Conservation (phyloP, 108 stramenopile species). For the Heterococcus sp. region DNA sequence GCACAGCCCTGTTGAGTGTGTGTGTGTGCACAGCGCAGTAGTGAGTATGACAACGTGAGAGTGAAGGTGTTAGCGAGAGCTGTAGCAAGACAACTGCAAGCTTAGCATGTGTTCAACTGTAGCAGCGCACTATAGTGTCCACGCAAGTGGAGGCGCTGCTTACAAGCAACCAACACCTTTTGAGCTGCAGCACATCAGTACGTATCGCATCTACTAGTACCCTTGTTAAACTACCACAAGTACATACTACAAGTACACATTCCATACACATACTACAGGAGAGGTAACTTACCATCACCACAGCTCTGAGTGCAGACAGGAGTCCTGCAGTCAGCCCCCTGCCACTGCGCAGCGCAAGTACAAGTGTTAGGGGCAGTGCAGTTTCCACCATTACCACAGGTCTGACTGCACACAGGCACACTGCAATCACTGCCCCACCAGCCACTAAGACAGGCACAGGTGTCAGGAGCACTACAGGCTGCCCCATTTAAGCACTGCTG, state of each 20-base stretch:
- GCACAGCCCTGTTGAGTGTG: too few relatives aligned
- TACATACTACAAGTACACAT: neutral
- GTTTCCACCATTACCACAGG: slow-evolving; percentile 85
- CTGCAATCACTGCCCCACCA: slow-evolving; percentile 86
- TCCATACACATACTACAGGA: neutral
- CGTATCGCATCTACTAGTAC: neutral
- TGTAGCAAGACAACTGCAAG: too few relatives aligned
- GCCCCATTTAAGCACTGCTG: slow-evolving; percentile 73
- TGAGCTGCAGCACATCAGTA: neutral
- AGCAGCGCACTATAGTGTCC: too few relatives aligned
- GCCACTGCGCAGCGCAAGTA: slow-evolving; percentile 69
- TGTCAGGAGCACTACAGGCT: slow-evolving; percentile 72
- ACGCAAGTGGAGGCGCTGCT: too few relatives aligned
- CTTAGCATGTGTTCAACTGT: too few relatives aligned
- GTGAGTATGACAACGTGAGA: too few relatives aligned
- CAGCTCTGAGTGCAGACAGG: slow-evolving; percentile 72
- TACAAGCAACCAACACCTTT: neutral
- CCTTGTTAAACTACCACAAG: too few relatives aligned
- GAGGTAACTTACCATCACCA: slow-evolving; percentile 48
- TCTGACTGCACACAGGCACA: slow-evolving; percentile 76
- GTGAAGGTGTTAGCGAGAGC: too few relatives aligned
- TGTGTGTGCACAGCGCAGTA: too few relatives aligned
- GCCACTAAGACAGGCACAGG: slow-evolving; percentile 67
- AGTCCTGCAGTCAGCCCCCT: slow-evolving; percentile 68
- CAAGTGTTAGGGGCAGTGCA: slow-evolving; percentile 73